Conservation (phyloP, 768 basidiomycete genomes). For the Termitomyces sp. region DNA sequence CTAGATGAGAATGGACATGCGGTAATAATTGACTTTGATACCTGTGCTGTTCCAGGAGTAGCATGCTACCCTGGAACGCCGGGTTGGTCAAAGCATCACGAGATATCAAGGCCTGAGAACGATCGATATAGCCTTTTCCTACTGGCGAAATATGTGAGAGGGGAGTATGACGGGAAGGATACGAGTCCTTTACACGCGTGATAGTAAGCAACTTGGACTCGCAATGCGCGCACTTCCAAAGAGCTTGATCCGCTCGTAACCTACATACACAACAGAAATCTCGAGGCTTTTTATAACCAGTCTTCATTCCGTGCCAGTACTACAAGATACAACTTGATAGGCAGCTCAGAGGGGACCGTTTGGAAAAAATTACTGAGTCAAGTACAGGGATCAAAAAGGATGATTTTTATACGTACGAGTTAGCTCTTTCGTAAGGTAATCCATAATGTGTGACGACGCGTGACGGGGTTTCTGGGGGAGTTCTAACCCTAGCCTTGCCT, state of each 20-base stretch:
- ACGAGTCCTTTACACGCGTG: neutral
- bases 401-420: neutral
- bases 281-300: neutral
- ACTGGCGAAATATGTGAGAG: slow-evolving; percentile 3
- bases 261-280: neutral
- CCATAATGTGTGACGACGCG: neutral
- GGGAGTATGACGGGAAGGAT: slow-evolving; percentile 5
- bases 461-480: neutral
- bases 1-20: slow-evolving; percentile 3
- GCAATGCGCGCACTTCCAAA: neutral
- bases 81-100: slow-evolving; percentile 3
- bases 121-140: slow-evolving; percentile 5
- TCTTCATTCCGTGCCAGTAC: neutral
- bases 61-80: slow-evolving; percentile 6
- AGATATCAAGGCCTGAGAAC: slow-evolving; percentile 3
- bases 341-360: neutral
- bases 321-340: neutral
- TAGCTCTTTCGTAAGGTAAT: too few species aligned
- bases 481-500: slow-evolving; percentile 12
- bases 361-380: neutral
- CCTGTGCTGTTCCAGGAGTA: slow-evolving; percentile 3
- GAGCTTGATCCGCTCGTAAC: neutral
- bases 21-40: slow-evolving; percentile 4
- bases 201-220: neutral
- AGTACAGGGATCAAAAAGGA: neutral